Base-by-base conservation (phyloP, 257 asterid genomes). In the Solanum medicagineum region DNA sequence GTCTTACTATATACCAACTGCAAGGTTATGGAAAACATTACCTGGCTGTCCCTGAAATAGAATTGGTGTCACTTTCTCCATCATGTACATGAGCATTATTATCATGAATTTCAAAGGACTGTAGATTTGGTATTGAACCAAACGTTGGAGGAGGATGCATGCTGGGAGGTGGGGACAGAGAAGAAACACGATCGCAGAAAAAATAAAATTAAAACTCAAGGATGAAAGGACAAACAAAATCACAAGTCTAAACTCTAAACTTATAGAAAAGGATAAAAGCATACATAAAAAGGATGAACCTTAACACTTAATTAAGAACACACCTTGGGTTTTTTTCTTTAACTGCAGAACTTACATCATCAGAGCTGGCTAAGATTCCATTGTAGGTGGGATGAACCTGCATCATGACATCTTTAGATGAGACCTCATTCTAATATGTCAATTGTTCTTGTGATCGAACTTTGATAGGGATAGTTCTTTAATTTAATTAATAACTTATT, bases 141-240 rank as follows among this genome's bases (percentile, higher is more conserved):
- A 91, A 91, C n/a, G 93, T 89, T 56, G 93, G 93, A 36, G 92
- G 93, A 10, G 91, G 89, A 81, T 88, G 92, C 80, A 75, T 84
- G 84, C 92, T 59, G 32, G 66, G 22, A 59, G 66, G 66, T 91
- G 86, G 24, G 56, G 32, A 68, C 73, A 26, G 55, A 81, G 70
- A 77, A 56, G 63, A 75, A 53, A 19, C 66, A 59, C 3, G 15
- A 66, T 29, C 45, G 45, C 54, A 15, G n/a, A 49, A 60, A 40
- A 44, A 69, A 53, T 49, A 42, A 16, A 57, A 57, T 47, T 40
- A 68, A 73, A 45, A 45, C 11, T 47, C 51, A 40, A 8, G 55
- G 54, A 20, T 51, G 9, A 80, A 62, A n/a, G 57, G 49, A 59
- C 74, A 66, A 36, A 36, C 32, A 66, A 66, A 29, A 29, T 66